These are phyloP conservation scores for Elsinoe australis DNA, from an alignment of 2,329 filamentous ascomycete species.

Conservation along the genomic window DNA sequence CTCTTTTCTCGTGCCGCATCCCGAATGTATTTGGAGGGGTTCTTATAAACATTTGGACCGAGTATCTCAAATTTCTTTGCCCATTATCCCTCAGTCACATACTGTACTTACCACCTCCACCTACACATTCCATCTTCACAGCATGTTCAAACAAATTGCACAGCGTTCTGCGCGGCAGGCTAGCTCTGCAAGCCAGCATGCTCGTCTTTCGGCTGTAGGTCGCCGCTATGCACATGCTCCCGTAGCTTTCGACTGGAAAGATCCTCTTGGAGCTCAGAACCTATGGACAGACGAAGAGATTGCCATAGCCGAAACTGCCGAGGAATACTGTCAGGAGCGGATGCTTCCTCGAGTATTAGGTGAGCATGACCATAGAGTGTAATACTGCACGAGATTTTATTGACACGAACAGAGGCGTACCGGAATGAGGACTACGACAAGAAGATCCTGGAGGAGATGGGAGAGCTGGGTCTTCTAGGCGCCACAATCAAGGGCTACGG, in stretches of 20 bases:
- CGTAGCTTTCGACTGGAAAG: conserved; percentile 75
- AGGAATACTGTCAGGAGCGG: conserved; percentile 87
- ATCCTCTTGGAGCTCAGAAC: conserved; percentile 68
- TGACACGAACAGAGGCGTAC: conserved; percentile 59
- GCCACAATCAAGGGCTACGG: conserved; percentile 81
- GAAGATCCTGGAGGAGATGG: conserved; percentile 84
- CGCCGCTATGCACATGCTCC: conserved; percentile 38
- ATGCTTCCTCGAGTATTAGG: conserved; percentile 78
- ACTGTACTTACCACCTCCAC: neutral
- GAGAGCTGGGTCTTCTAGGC: conserved; percentile 79
- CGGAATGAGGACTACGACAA: conserved; percentile 79
- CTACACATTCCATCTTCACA: too few relatives aligned
- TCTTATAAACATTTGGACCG: neutral
- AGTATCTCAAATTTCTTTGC: neutral
- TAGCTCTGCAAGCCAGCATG: conserved; percentile 26
- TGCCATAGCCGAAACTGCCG: conserved; percentile 81
- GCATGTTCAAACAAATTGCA: conserved; percentile 40
- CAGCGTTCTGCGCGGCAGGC: conserved; percentile 36
- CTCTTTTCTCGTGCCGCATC: conserved; percentile 8
- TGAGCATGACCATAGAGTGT: conserved; percentile 36
- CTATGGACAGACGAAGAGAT: conserved; percentile 84
- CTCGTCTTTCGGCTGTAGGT: conserved; percentile 26
- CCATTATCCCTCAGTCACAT: neutral
- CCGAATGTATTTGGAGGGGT: conserved; percentile 2
- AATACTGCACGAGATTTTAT: conserved; percentile 8